Conservation (phyloP, 345 rosid species). For the Eucalyptus tenuipes region DNA sequence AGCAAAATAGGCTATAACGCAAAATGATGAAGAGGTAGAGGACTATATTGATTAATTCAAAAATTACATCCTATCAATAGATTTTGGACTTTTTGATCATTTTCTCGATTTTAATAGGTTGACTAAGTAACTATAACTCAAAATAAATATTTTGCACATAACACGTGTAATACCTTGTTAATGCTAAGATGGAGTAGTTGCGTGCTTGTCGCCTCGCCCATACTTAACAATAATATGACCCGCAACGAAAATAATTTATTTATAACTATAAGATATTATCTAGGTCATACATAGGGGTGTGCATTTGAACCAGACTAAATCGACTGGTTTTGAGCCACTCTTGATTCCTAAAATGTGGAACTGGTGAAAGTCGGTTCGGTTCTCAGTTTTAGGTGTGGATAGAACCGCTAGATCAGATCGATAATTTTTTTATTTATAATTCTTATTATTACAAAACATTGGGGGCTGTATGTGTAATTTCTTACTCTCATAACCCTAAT, state of each 20-base stretch:
- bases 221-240: not conserved
- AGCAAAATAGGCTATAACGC: not conserved
- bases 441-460: not conserved
- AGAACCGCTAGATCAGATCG: accelerated
- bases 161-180: not conserved
- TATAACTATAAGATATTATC: not conserved
- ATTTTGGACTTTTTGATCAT: not conserved
- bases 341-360: not conserved
- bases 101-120: not conserved
- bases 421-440: too few relatives aligned
- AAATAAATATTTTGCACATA: not conserved
- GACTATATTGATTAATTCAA: not conserved
- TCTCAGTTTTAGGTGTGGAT: accelerated
- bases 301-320: not conserved
- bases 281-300: not conserved
- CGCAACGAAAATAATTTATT: not conserved
- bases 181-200: not conserved
- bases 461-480: not conserved
- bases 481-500: not conserved
- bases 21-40: not conserved
- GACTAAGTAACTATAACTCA: not conserved
- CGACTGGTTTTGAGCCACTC: accelerated
- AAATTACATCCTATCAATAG: not conserved
- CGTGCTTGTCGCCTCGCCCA: not conserved
- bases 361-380: accelerated